These are phyloP conservation scores for Colletotrichum tropicale DNA, from an alignment of 2,329 filamentous ascomycete genomes.

Conservation along the genomic window DNA sequence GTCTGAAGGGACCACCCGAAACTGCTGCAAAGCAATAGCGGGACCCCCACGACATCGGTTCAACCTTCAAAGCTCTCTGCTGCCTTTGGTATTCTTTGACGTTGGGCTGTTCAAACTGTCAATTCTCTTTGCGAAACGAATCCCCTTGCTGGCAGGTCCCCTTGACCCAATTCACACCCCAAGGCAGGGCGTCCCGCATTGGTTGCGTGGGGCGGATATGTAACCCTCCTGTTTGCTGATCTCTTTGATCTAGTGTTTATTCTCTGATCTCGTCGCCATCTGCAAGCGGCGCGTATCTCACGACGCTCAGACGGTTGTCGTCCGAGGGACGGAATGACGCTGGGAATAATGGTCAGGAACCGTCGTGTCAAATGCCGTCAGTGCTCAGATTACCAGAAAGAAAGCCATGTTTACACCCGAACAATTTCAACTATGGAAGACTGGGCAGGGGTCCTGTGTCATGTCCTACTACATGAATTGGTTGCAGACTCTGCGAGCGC, in stretches of 20 bases:
- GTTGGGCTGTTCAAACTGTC: background rate
- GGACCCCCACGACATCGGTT: background rate
- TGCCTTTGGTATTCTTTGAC: background rate
- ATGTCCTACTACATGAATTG: background rate
- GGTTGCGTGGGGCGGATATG: background rate
- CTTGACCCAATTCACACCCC: background rate
- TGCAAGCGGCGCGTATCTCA: background rate
- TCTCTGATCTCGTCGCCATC: background rate
- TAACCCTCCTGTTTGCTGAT: background rate
- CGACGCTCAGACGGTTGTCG: background rate
- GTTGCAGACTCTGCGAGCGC: background rate
- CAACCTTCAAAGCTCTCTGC: background rate
- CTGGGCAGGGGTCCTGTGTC: background rate
- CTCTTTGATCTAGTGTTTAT: background rate
- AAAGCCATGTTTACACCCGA: background rate
- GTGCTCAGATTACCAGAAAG: background rate
- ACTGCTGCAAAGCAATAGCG: background rate
- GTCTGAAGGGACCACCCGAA: background rate
- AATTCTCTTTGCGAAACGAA: background rate
- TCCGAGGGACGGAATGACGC: background rate
- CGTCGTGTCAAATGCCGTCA: background rate
- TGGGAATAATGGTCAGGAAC: background rate
- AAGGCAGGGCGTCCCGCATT: background rate
- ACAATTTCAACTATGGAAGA: background rate
- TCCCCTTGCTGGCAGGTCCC: background rate